Conservation (phyloP, 768 basidiomycete genomes). For the Auriscalpium orientale region DNA sequence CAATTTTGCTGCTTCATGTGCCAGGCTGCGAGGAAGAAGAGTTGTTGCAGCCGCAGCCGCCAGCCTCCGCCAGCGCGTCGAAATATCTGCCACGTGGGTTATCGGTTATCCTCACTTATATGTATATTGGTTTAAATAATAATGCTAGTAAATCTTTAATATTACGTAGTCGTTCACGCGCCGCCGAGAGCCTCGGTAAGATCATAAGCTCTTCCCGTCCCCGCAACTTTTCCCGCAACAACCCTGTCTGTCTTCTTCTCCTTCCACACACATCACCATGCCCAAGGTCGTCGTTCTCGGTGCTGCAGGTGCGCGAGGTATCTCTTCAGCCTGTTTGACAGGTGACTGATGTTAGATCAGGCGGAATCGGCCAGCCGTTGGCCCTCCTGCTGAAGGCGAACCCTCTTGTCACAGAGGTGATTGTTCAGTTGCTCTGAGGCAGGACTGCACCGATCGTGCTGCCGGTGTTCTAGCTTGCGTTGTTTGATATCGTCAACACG, state of each 20-base stretch:
- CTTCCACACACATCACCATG: slow-evolving; percentile 27
- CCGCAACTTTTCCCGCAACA: not conserved
- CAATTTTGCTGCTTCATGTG: too few species aligned
- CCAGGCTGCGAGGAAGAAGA: too few species aligned
- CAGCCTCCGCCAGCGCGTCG: too few species aligned
- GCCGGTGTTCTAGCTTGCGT: slow-evolving; percentile 48
- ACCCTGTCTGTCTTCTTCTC: not conserved
- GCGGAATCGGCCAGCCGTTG: slow-evolving; percentile 96
- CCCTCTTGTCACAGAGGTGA: slow-evolving; percentile 70
- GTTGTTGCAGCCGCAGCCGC: too few species aligned
- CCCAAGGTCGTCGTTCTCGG: slow-evolving; percentile 92
- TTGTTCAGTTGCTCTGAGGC: not conserved
- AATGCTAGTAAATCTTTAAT: too few species aligned
- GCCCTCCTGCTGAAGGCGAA: slow-evolving; percentile 87
- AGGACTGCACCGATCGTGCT: not conserved
- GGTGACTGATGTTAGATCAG: slow-evolving; percentile 29
- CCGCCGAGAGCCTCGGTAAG: too few species aligned
- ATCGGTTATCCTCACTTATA: too few species aligned
- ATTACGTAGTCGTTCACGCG: too few species aligned
- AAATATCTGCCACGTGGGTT: too few species aligned
- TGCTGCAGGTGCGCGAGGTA: slow-evolving; percentile 62
- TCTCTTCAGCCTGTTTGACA: too few species aligned
- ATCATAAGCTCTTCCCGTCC: not conserved
- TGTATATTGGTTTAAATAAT: too few species aligned
- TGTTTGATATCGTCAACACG: slow-evolving; percentile 97